Base-by-base conservation (phyloP, 257 asterid genomes). In the Fraxinus americana region DNA sequence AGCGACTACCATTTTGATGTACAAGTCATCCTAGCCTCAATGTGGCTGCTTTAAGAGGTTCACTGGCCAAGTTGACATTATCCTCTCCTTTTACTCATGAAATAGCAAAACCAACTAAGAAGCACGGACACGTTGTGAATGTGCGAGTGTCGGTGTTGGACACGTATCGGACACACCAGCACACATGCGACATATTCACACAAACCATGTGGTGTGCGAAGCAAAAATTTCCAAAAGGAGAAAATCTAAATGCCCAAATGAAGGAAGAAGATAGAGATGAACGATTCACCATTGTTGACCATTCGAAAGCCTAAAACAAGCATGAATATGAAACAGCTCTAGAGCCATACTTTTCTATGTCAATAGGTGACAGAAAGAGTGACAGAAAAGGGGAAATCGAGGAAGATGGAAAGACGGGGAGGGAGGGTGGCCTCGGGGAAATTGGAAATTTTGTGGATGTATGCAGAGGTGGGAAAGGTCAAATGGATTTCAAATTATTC, bases 1-100 rank as follows among this genome's bases (percentile, higher is more conserved):
- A 36, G 35, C 36, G 2, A 27, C 69, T 27, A 63, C 69, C 11
- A 63, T 63, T 71, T n/a, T 25, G 38, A 17, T 72, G 67, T 75
- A 69, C 68, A 70, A 21, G 13, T 16, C 29, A 39, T 73, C 36
- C 36, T 36, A 57, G 57, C 34, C 73, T 71, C 32, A 69, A 73
- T 1, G 30, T 34, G 70, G 54, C 38, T 34, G 75, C 81, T 77
- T 50, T 27, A 43, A 43, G 34, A 65, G 80, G 74, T 70, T 75
- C 78, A 68, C 11, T 52, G 59, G 70, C 69, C 78, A 80, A 75
- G 77, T 65, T 80, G 70, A 45, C 61, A 63, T 74, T 79, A 77
- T 41, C 54, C 45, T 50, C 74, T 81, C 32, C 75, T 69, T 75
- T 36, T 70, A 57, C 66, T 11, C 43, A 48, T 23, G 21, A 68